phyloP scores from a whole-genome alignment of 2,329 filamentous ascomycete genomes.

The Diaporthe batatas region DNA sequence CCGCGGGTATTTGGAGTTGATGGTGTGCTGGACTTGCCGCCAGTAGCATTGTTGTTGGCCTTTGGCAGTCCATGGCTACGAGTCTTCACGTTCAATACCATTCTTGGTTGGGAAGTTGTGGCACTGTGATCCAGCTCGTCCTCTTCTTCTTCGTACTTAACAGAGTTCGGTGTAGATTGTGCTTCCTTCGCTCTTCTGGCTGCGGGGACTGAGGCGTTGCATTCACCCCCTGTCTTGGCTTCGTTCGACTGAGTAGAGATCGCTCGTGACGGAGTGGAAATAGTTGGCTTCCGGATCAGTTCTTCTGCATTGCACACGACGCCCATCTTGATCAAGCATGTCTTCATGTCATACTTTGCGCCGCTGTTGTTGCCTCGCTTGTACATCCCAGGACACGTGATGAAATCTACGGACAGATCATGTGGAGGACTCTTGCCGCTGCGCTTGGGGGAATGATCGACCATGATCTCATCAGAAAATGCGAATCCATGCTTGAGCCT shows the following conservation, averaged over 20 bases:
- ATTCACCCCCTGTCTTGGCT: neutral
- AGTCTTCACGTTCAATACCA: neutral
- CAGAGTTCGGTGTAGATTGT: too few relatives aligned
- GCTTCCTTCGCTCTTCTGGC: neutral
- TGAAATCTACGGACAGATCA: neutral
- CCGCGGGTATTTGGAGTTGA: too few relatives aligned
- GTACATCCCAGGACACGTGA: conserved; percentile 17
- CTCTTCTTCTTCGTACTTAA: too few relatives aligned
- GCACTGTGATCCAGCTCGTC: too few relatives aligned
- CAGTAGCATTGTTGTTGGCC: accelerated
- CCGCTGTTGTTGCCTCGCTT: conserved; percentile 34
- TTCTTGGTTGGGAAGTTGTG: too few relatives aligned
- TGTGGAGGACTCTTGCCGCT: neutral
- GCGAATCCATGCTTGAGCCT: neutral
- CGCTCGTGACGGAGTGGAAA: too few relatives aligned
- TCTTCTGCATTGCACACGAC: conserved; percentile 13
- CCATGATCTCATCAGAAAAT: neutral
- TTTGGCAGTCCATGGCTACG: neutral
- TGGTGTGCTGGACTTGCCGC: neutral
- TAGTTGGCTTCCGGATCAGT: too few relatives aligned
- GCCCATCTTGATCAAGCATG: conserved; percentile 7
- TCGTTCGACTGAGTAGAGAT: neutral
- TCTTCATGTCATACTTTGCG: neutral
- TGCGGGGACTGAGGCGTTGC: too few relatives aligned
- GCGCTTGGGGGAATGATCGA: neutral